These are phyloP conservation scores for Oryza nivara DNA, from an alignment of 176 grass and related monocot species.

Conservation along the genomic window DNA sequence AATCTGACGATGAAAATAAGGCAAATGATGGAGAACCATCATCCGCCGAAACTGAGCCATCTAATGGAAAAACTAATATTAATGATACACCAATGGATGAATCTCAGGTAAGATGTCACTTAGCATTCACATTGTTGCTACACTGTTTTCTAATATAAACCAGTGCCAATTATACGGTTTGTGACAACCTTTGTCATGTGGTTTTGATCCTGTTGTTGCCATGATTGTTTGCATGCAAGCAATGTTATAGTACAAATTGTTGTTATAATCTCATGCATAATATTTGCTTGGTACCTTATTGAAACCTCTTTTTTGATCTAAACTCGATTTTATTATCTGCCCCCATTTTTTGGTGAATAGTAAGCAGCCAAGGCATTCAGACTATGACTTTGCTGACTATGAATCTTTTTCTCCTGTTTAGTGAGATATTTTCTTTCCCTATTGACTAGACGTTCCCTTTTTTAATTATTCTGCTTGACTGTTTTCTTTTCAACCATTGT, in stretches of 20 bases:
- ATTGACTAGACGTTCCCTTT: neutral
- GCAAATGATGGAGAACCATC: conserved; percentile 55
- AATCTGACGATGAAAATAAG: conserved; percentile 61
- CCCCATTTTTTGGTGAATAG: neutral
- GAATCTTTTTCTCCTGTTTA: neutral
- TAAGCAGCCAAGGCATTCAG: neutral
- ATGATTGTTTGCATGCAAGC: conserved; percentile 8
- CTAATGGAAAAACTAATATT: conserved; percentile 58
- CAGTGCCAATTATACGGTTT: neutral
- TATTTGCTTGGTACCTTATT: conserved; percentile 16
- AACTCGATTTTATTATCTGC: neutral
- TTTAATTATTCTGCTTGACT: neutral
- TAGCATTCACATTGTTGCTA: neutral
- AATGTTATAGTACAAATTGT: too few relatives aligned
- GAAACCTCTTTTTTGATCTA: neutral
- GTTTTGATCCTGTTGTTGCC: conserved; percentile 3
- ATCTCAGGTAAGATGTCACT: conserved; percentile 49
- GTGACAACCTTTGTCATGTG: neutral
- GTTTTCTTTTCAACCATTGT: neutral
- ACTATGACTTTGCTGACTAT: neutral
- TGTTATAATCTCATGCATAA: neutral
- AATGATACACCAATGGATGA: conserved; percentile 66
- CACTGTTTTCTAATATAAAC: neutral
- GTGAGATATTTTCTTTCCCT: neutral
- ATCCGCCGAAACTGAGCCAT: conserved; percentile 45